A percentile compares a stretch with the other conserved stretches of the same genome.
Evolutionary conservation across 202 grass and related monocot species (phyloP).

Genomic region (Carex sylvatica): DNA sequence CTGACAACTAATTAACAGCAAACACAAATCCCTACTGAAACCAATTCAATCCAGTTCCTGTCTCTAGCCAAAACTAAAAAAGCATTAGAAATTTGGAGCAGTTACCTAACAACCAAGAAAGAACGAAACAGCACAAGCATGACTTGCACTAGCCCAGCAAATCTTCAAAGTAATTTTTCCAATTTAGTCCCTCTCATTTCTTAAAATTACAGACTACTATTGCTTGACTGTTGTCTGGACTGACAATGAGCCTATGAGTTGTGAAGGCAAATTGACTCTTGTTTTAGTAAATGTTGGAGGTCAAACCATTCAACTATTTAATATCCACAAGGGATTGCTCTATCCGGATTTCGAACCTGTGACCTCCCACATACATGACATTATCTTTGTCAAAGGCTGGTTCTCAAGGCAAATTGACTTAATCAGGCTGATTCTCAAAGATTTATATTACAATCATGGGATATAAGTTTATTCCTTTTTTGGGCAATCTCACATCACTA

Average conservation of each 20-base stretch:
- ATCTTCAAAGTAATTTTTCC: not conserved
- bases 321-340: no score
- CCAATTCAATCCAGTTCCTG: no score
- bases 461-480: not conserved
- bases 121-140: no score
- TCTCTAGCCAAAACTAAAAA: not conserved
- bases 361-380: no score
- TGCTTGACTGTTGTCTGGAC: not conserved
- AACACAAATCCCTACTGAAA: no score
- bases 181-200: not conserved
- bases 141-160: not conserved
- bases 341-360: no score
- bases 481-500: not conserved
- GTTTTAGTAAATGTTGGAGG: no score
- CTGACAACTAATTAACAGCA: no score
- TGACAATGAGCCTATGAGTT: not conserved
- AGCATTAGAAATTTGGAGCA: not conserved
- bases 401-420: not conserved
- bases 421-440: not conserved
- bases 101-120: not conserved
- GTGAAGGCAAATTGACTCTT: not conserved
- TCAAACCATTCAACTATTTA: no score
- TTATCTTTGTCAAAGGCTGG: no score
- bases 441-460: not conserved
- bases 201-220: not conserved